A percentile compares a stretch with the other conserved stretches of the same genome.
Conservation (phyloP, 2,329 filamentous ascomycete genomes). For the Bipolaris sorokiniana region DNA sequence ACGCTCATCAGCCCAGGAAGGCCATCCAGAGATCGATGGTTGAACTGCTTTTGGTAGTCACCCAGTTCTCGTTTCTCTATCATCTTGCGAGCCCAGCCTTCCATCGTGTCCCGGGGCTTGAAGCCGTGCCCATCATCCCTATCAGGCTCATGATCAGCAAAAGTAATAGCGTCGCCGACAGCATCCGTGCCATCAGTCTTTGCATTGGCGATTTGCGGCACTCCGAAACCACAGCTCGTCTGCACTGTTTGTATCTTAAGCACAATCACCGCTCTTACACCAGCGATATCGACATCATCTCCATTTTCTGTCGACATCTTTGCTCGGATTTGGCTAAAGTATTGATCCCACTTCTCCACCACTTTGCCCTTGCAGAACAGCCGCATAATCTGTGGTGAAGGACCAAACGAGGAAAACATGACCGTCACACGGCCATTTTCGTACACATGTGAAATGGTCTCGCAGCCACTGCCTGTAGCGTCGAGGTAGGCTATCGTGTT, state of each 20-base stretch:
- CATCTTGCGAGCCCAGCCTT: constrained; percentile 58
- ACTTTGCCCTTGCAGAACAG: constrained; percentile 67
- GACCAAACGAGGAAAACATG: constrained; percentile 73
- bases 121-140: constrained; percentile 18
- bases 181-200: constrained; percentile 9
- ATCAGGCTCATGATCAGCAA: constrained; percentile 27
- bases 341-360: constrained; percentile 64
- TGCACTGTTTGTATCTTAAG: constrained; percentile 68
- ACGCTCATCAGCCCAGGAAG: constrained; percentile 50
- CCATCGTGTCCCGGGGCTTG: constrained; percentile 60
- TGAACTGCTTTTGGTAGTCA: constrained; percentile 64
- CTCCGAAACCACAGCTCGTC: constrained; percentile 70
- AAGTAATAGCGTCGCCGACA: constrained; percentile 23
- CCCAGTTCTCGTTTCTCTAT: constrained; percentile 58
- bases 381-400: constrained; percentile 66
- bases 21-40: constrained; percentile 47
- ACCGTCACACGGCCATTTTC: constrained; percentile 78
- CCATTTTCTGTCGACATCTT: constrained; percentile 51
- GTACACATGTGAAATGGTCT: constrained; percentile 77
- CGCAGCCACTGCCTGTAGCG: constrained; percentile 74
- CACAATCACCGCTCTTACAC: constrained; percentile 62
- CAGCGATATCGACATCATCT: constrained; percentile 32
- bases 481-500: constrained; percentile 74
- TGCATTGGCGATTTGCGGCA: constrained; percentile 58
- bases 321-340: constrained; percentile 42